Evolutionary conservation across 1,139 yeast genomes (phyloP), one percentile per base, ranked within the genome.

Genomic region (Spathaspora sp.): DNA sequence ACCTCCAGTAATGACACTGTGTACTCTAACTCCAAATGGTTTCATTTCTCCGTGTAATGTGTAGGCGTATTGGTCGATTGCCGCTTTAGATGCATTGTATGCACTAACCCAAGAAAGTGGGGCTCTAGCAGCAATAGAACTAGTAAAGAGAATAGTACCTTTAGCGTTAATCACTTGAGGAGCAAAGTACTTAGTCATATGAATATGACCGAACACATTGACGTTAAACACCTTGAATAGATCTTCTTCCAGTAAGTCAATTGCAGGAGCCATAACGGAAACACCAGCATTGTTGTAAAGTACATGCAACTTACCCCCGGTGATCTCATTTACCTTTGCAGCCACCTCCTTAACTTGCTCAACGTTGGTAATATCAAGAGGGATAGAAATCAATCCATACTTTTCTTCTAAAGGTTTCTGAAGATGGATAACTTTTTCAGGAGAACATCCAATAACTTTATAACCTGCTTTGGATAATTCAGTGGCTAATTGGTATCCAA

Each of bases 31-130:
- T 1, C 68, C 74, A 46, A 68, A 67, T 0, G 75, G 75, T 45
- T 55, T 49, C 67, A 88, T 60, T 64, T 88, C 95, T 31, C 84
- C 59, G 41, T 85, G 79, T 46, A 87, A 68, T 2, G 76, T 74
- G 43, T 78, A 73, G 1, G 88, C 86, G 60, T 82, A 88, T 50
- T 78, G 82, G 57, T 85, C 89, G 45, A 88, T 78, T 1, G 95
- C 95, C 2, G 95, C 89, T 51, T 72, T 70, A 37, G 72, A 63
- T 3, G 75, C 59, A 50, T 66, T 60, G 52, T 70, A 71, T 18
- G 58, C 58, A 10, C 65, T 50, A 0, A 58, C 54, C 73, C 75
- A 72, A 7, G 72, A 53, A 42, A 71, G 58, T 3, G 76, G 74
- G 4, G 61, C 64, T 11, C 69, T 46, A 1, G 64, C 65, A 13